phyloP scores from a whole-genome alignment of 495 filamentous ascomycete genomes.

The Podospora pseudocomata region DNA sequence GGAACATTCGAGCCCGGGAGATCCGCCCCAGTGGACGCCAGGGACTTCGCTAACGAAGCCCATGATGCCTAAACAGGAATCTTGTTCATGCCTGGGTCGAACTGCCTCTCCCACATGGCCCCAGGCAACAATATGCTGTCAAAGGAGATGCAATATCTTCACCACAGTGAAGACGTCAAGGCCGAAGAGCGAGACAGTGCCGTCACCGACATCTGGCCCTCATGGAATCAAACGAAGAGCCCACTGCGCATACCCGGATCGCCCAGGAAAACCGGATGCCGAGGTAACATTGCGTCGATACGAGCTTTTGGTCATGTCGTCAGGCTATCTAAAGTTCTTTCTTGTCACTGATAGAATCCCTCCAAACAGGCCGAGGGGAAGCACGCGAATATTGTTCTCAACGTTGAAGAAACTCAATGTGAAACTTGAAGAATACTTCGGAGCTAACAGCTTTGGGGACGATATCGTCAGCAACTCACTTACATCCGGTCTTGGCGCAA shows the following conservation, averaged over 20 bases:
- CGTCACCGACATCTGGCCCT: neutral
- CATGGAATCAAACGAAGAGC: neutral
- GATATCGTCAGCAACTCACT: neutral
- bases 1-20: neutral
- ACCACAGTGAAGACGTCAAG: neutral
- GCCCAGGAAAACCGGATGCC: neutral
- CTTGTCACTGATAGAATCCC: neutral
- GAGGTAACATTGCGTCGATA: neutral
- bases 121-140: neutral
- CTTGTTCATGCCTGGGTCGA: neutral
- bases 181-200: neutral
- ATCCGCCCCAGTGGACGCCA: neutral
- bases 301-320: neutral
- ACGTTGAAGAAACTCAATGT: neutral
- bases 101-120: neutral
- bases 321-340: neutral
- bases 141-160: neutral
- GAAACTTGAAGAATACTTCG: neutral
- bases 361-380: neutral
- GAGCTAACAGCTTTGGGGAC: neutral
- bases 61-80: neutral
- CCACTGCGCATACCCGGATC: neutral
- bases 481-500: constrained; percentile 2
- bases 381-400: neutral
- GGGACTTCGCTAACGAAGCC: neutral